Conservation (phyloP, 192 early-diverging fungal species). For the Coemansia guatemalensis region DNA sequence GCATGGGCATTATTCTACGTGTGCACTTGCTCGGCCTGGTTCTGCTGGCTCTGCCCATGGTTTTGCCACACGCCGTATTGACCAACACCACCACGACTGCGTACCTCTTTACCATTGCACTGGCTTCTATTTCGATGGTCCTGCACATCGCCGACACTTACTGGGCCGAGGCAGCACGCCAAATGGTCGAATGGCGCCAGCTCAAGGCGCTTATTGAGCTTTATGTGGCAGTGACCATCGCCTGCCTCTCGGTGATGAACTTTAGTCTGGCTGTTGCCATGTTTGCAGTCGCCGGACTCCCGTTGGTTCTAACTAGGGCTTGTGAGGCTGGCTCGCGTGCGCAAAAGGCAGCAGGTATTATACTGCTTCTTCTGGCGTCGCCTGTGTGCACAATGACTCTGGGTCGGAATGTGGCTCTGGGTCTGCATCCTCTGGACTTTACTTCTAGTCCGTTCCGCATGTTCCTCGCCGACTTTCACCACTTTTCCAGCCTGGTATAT, state of each 20-base stretch:
- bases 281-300: conserved; percentile 60
- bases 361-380: conserved; percentile 47
- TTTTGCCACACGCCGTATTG: conserved; percentile 22
- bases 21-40: conserved; percentile 52
- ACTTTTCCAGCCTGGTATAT: conserved; percentile 62
- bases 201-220: conserved; percentile 38
- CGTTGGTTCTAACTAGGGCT: conserved; percentile 60
- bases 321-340: conserved; percentile 13
- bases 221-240: conserved; percentile 60
- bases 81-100: conserved; percentile 23
- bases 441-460: conserved; percentile 51
- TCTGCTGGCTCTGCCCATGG: conserved; percentile 25
- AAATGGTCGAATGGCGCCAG: conserved; percentile 43
- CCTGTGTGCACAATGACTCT: conserved; percentile 59
- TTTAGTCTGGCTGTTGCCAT: conserved; percentile 66
- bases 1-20: conserved; percentile 25
- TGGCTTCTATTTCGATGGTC: conserved; percentile 43
- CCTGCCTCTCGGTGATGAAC: conserved; percentile 69
- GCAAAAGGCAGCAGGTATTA: conserved; percentile 8
- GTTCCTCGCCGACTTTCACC: conserved; percentile 63
- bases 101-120: conserved; percentile 32
- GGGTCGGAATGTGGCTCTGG: conserved; percentile 51
- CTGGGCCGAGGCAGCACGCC: conserved; percentile 47
- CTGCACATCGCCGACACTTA: conserved; percentile 62
- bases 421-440: conserved; percentile 35